phyloP scores from a whole-genome alignment of 176 grass and related monocot species.

The barley (Hordeum vulgare) region DNA sequence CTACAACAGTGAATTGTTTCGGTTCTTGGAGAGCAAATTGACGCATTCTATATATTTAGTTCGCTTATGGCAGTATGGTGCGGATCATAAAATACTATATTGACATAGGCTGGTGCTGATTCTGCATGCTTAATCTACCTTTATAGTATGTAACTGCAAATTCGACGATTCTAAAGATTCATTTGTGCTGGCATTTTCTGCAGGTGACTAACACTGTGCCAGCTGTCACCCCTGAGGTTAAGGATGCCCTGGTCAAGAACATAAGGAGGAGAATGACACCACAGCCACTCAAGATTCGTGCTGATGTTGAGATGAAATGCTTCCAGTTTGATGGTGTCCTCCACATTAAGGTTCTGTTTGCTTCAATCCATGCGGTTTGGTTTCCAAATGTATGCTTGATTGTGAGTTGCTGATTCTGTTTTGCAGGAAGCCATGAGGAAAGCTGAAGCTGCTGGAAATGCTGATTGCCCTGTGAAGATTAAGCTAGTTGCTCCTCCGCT shows the following conservation, averaged over 20 bases:
- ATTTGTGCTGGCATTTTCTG: background rate
- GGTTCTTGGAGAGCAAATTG: background rate
- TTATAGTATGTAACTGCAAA: background rate
- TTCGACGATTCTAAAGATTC: background rate
- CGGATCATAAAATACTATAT: background rate
- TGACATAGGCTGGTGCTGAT: background rate
- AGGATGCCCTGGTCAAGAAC: constrained; percentile 62
- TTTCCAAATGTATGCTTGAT: background rate
- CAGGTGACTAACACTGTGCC: constrained; percentile 51
- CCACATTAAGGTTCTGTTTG: constrained; percentile 49
- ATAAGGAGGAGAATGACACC: constrained; percentile 59
- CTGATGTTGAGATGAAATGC: constrained; percentile 56
- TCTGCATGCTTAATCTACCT: background rate
- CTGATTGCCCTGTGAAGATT: constrained; percentile 83
- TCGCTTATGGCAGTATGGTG: background rate
- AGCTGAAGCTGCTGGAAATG: constrained; percentile 67
- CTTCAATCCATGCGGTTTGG: background rate
- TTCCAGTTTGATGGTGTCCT: constrained; percentile 71
- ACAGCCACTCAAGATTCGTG: constrained; percentile 57
- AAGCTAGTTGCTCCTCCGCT: constrained; percentile 86
- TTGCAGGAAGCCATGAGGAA: constrained; percentile 84
- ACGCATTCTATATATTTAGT: background rate
- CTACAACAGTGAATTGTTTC: background rate
- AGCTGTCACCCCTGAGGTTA: constrained; percentile 50
- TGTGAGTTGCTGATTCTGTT: background rate